A percentile compares a stretch with the other conserved stretches of the same genome.
These are phyloP conservation scores for Heracleum sosnowskyi DNA, from an alignment of 129 eudicot species.

Conservation along the genomic window DNA sequence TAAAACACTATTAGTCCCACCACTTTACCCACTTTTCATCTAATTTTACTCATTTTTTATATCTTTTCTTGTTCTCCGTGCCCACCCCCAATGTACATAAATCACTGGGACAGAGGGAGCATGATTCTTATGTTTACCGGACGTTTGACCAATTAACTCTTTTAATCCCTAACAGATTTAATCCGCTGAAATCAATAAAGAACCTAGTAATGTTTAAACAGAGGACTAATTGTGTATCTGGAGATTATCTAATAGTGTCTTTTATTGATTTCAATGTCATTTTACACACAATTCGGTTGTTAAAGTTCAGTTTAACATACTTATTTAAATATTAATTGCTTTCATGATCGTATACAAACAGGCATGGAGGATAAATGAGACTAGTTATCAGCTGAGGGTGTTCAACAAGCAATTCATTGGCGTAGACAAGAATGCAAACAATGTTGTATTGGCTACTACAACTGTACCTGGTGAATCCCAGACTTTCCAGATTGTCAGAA, in stretches of 20 bases:
- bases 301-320: background rate
- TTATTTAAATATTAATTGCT: background rate
- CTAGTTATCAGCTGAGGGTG: conserved; percentile 42
- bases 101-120: too few species aligned
- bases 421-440: conserved; percentile 23
- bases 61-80: too few species aligned
- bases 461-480: conserved; percentile 31
- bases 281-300: background rate
- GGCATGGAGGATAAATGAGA: conserved; percentile 65
- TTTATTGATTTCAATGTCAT: background rate
- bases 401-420: conserved; percentile 54
- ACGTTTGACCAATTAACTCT: too few species aligned
- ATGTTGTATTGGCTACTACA: conserved; percentile 27
- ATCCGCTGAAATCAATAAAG: background rate
- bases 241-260: too few species aligned
- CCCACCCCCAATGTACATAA: too few species aligned
- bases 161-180: too few species aligned
- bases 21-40: too few species aligned
- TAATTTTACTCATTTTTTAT: too few species aligned
- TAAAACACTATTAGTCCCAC: too few species aligned
- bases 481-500: conserved; percentile 41
- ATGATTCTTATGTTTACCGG: too few species aligned
- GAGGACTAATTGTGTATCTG: background rate
- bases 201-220: too few species aligned
- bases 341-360: background rate